These are phyloP conservation scores for Metschnikowia dekortorum DNA, from an alignment of 805 yeast species.

Conservation along the genomic window DNA sequence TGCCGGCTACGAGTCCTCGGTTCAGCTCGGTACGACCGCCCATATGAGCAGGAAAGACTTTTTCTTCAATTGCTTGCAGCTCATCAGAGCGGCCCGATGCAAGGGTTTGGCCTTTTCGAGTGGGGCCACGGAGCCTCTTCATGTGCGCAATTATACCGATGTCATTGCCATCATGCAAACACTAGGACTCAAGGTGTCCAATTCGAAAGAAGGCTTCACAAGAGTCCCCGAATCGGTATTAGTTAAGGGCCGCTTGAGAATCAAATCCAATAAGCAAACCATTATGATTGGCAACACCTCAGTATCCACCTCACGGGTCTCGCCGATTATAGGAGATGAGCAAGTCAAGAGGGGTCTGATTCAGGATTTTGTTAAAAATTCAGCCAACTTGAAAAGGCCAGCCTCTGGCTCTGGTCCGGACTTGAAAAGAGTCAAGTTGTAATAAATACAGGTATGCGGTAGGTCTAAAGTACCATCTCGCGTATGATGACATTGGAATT, in stretches of 20 bases:
- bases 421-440: neutral
- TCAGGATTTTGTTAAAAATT: conserved; percentile 16
- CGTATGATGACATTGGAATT: too few relatives aligned
- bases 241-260: conserved; percentile 69
- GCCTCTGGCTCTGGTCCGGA: conserved; percentile 11
- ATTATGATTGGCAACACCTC: conserved; percentile 46
- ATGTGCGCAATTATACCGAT: conserved; percentile 65
- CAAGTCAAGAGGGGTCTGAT: conserved; percentile 22
- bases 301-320: conserved; percentile 10
- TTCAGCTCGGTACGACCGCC: conserved; percentile 19
- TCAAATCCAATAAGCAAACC: conserved; percentile 74
- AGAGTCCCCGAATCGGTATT: conserved; percentile 61
- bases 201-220: conserved; percentile 56
- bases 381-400: conserved; percentile 17
- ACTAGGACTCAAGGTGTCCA: conserved; percentile 64
- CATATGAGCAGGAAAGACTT: conserved; percentile 53
- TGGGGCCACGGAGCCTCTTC: conserved; percentile 59
- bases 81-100: conserved; percentile 75
- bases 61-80: conserved; percentile 66
- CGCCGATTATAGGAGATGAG: conserved; percentile 8
- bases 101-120: conserved; percentile 76
- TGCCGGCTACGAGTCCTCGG: conserved; percentile 22
- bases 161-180: conserved; percentile 59
- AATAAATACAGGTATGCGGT: neutral
- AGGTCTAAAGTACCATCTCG: neutral